These are phyloP conservation scores for Peronospora belbahrii DNA, from an alignment of 352 stramenopile genomes.

Conservation along the genomic window DNA sequence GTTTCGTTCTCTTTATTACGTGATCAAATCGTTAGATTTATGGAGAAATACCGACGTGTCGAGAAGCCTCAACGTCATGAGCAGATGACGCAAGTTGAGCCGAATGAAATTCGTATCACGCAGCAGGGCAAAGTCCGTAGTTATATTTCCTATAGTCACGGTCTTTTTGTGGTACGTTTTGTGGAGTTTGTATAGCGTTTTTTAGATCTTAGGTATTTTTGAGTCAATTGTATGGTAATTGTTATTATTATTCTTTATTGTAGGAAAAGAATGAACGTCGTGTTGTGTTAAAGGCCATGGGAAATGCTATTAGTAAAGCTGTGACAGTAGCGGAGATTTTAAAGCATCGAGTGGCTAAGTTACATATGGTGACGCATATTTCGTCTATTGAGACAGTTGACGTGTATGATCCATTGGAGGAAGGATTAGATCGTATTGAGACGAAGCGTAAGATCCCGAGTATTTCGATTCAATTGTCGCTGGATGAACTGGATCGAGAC, in stretches of 20 bases:
- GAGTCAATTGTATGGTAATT: too few species aligned
- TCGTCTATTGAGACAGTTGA: slow-evolving; percentile 75
- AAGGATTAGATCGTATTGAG: slow-evolving; percentile 76
- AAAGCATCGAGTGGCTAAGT: slow-evolving; percentile 59
- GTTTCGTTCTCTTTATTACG: too few species aligned
- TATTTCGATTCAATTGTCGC: slow-evolving; percentile 68
- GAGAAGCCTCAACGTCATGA: slow-evolving; percentile 53
- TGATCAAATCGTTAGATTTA: slow-evolving; percentile 11
- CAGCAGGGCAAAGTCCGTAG: slow-evolving; percentile 72
- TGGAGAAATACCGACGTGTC: slow-evolving; percentile 82
- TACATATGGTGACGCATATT: slow-evolving; percentile 77
- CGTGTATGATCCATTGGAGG: slow-evolving; percentile 79
- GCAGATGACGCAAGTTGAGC: slow-evolving; percentile 30
- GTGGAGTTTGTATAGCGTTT: too few species aligned
- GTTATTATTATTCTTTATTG: slow-evolving; percentile 1
- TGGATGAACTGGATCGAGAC: slow-evolving; percentile 48
- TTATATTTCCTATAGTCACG: slow-evolving; percentile 77
- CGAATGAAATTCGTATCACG: slow-evolving; percentile 83
- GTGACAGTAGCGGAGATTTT: slow-evolving; percentile 81
- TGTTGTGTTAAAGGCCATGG: slow-evolving; percentile 76
- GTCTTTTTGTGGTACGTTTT: slow-evolving; percentile 54
- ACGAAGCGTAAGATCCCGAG: slow-evolving; percentile 60
- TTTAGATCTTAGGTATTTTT: too few species aligned
- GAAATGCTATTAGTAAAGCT: slow-evolving; percentile 77
- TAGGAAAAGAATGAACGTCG: slow-evolving; percentile 59